phyloP scores from a whole-genome alignment of 2,329 filamentous ascomycete genomes.

The Ophiostoma triangulosporum region DNA sequence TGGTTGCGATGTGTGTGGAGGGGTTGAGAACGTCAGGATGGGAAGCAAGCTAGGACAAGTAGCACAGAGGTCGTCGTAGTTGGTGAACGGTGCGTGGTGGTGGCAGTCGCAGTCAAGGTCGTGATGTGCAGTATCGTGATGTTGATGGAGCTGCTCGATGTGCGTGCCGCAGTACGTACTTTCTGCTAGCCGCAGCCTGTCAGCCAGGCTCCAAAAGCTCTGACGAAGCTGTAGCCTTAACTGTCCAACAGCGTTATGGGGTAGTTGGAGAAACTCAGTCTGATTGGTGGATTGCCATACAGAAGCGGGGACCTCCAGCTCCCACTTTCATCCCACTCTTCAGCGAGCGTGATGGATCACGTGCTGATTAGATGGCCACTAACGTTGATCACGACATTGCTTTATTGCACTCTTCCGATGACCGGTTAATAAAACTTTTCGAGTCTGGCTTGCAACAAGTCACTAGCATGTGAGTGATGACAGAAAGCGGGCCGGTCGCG shows the following conservation, averaged over 20 bases:
- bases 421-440: background rate
- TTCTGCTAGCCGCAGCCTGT: conserved; percentile 3
- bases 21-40: background rate
- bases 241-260: background rate
- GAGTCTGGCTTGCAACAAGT: background rate
- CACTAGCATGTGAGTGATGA: too few relatives aligned
- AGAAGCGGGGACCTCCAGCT: background rate
- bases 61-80: background rate
- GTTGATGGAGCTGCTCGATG: conserved; percentile 1
- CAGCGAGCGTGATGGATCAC: background rate
- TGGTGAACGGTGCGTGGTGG: background rate
- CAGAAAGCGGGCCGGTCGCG: background rate
- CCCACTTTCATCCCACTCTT: background rate
- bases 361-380: background rate
- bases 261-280: background rate
- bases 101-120: background rate
- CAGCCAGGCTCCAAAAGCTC: conserved; percentile 16
- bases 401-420: background rate
- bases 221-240: conserved; percentile 14
- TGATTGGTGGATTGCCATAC: background rate
- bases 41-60: background rate
- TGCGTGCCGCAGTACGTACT: conserved; percentile 6
- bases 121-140: background rate
- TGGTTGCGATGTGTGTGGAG: conserved; percentile 18
- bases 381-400: background rate